Base-by-base conservation (phyloP, 768 basidiomycete genomes). In the Crassisporium funariophilum region DNA sequence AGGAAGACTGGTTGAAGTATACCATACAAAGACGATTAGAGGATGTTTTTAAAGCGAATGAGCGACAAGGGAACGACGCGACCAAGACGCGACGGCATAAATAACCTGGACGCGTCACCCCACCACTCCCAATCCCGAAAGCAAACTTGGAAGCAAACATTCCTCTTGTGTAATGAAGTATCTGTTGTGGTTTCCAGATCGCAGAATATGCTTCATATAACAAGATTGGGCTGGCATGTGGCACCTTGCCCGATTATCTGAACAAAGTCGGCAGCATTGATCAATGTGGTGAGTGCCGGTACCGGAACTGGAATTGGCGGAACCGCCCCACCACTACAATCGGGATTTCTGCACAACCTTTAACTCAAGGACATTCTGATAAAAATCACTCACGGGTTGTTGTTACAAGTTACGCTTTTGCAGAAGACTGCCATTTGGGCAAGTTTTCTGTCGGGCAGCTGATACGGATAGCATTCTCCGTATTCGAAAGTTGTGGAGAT, bases 311-410 rank as follows among this genome's bases (percentile, higher is more conserved):
- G 56, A 6, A 60, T 50, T 5, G 63, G 58, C 1, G 62, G 60
- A 4, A 58, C 52, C 4, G 55, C 58, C 2, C 63, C 63, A 6
- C 63, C 63, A 2, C 58, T 57, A 29, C 62, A 65, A 36, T 63
- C 62, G 7, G 55, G 56, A 36, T 65, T 57, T 40, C 63, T 63
- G 39, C n/a, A 6, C 10, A 19, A 27, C 13, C 4, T 23, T 38
- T 33, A 21, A 23, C 5, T 27, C 34, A 33, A 4, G 36, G 29
- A 12, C n/a, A n/a, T n/a, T n/a, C n/a, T n/a, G n/a, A n/a, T n/a
- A n/a, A n/a, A 2, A 36, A 8, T 2, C 8, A 51, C 53, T 45
- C 44, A 61, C 60, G 60, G 60, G 40, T 61, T 55, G 33, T 46
- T 55, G 38, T 46, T 38, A 41, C 60, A 61, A 9, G 58, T 59